phyloP scores from a whole-genome alignment of 768 basidiomycete species.

The Hericium coralloides region DNA sequence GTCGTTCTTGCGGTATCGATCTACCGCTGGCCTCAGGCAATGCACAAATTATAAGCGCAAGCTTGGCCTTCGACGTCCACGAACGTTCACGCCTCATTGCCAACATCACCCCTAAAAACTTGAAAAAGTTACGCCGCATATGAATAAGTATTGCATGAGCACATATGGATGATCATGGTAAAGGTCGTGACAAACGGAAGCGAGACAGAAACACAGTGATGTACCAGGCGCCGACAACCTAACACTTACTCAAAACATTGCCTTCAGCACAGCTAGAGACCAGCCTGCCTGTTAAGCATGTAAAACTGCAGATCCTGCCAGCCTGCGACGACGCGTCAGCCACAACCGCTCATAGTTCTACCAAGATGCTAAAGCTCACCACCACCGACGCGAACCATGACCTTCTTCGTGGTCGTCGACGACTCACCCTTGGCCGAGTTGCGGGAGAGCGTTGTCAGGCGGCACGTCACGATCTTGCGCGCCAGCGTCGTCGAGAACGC shows the following conservation, averaged over 20 bases:
- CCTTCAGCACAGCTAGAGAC: slow-evolving; percentile 32
- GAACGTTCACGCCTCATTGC: too few relatives aligned
- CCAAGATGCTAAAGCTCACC: slow-evolving; percentile 25
- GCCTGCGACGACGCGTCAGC: slow-evolving; percentile 29
- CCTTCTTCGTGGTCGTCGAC: slow-evolving; percentile 59
- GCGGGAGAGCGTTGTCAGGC: slow-evolving; percentile 70
- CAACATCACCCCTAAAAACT: not conserved
- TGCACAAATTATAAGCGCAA: too few relatives aligned
- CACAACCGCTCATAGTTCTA: not conserved
- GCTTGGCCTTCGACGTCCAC: too few relatives aligned
- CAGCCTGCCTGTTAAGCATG: slow-evolving; percentile 68
- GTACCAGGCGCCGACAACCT: not conserved
- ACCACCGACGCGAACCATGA: slow-evolving; percentile 87
- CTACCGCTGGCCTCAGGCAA: too few relatives aligned
- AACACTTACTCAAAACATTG: not conserved
- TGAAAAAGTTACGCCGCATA: not conserved
- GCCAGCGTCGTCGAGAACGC: slow-evolving; percentile 66
- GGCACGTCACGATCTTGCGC: slow-evolving; percentile 69
- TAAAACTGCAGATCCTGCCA: slow-evolving; percentile 78
- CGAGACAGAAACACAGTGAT: not conserved
- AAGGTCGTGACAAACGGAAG: not conserved
- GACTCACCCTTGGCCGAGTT: slow-evolving; percentile 31
- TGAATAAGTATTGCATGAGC: not conserved
- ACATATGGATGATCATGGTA: not conserved
- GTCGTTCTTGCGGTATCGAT: too few relatives aligned